A percentile compares a stretch with the other conserved stretches of the same genome.
Conservation (phyloP, 2,329 filamentous ascomycete species). For the Claviceps digitariae region DNA sequence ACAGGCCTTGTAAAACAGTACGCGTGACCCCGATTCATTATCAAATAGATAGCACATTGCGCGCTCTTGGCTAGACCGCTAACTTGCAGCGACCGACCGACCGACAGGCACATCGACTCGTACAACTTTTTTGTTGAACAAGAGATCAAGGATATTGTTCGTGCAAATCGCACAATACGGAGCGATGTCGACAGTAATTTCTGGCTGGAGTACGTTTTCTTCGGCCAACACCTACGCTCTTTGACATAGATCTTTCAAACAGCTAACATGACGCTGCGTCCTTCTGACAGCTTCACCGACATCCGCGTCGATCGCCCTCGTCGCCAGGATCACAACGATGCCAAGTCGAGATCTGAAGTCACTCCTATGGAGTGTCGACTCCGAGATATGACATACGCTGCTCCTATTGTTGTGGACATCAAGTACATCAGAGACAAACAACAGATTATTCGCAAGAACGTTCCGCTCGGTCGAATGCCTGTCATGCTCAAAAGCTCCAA, state of each 20-base stretch:
- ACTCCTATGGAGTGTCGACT: constrained; percentile 94
- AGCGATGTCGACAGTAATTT: constrained; percentile 91
- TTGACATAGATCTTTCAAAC: background rate
- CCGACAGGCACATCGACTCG: constrained; percentile 68
- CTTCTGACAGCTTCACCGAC: constrained; percentile 51
- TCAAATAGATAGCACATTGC: background rate
- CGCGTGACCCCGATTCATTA: constrained; percentile 10
- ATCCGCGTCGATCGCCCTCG: constrained; percentile 77
- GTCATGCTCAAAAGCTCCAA: constrained; percentile 96
- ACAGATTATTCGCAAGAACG: constrained; percentile 58
- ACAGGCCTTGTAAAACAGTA: constrained; percentile 73
- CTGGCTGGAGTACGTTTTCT: constrained; percentile 54
- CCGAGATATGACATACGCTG: constrained; percentile 95
- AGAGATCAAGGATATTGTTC: constrained; percentile 92
- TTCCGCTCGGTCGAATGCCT: constrained; percentile 80
- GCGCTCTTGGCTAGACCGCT: background rate
- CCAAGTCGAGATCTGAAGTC: constrained; percentile 57
- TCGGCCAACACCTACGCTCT: constrained; percentile 8
- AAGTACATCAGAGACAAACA: constrained; percentile 75
- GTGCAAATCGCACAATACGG: constrained; percentile 74
- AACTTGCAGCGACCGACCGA: constrained; percentile 11
- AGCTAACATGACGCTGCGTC: background rate
- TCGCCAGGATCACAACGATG: constrained; percentile 61
- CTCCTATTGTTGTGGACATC: constrained; percentile 86
- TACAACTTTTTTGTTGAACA: constrained; percentile 98